Base-by-base conservation (phyloP, 345 rosid genomes). In the Brassica cretica region DNA sequence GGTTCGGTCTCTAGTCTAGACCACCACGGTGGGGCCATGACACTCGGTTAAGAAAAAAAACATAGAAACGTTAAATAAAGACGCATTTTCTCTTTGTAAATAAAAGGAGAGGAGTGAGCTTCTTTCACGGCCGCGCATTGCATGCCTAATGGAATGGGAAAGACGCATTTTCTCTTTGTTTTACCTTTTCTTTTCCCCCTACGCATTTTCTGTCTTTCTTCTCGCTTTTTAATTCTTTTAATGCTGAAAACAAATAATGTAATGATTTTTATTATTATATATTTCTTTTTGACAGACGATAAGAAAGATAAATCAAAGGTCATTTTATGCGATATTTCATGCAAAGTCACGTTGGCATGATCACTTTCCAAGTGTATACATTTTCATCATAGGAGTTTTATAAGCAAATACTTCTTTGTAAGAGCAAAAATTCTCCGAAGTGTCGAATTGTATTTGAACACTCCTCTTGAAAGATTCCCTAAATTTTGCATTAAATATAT, bases 341-440 rank as follows among this genome's bases (percentile, higher is more conserved):
- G 79, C 68, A 75, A 75, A 80, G 64, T 75, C 70, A 80, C 83
- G 79, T 80, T 74, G 83, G 83, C 83, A 80, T 80, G 79, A 80
- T 80, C 79, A 79, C 74, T 33, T 80, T 80, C 64, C 76, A 56
- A 55, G 75, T 75, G 83, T 71, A 76, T 44, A 37, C 70, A 69
- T 39, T 62, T 51, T 74, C 41, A 74, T 55, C 79, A 64, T 64
- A 75, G 5, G 79, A 64, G 76, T 75, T 80, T 79, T 79, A 32
- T 32, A 80, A 80, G 83, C 79, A 80, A 75, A 8, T 63, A 55
- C 79, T 74, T 80, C 76, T 64, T 60, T 59, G 12, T 11, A 33
- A 18, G 66, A 69, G 49, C 63, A 1, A 2, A 64, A 9, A 18
- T 16, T 0, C 18, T 8, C 64, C 59, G 39, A 74, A 74, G 60